Evolutionary conservation across 1,139 yeast species (phyloP).

Genomic region (Hanseniaspora sp.): DNA sequence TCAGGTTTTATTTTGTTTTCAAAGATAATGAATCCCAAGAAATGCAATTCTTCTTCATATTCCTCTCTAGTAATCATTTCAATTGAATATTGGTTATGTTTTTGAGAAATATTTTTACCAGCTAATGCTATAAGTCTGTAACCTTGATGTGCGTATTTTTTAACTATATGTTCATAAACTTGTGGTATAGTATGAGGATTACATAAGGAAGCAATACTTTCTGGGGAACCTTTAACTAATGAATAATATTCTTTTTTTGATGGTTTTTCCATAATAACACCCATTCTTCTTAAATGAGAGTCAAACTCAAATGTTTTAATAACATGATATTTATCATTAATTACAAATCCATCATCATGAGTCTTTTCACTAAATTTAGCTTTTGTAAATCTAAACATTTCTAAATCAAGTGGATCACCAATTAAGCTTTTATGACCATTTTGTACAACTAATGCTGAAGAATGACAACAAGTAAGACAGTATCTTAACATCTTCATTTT

Average conservation of each 20-base stretch:
- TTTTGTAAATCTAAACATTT: slow-evolving; percentile 81
- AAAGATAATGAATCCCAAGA: slow-evolving; percentile 81
- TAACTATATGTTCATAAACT: slow-evolving; percentile 61
- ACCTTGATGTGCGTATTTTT: slow-evolving; percentile 83
- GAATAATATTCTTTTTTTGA: slow-evolving; percentile 22
- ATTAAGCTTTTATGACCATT: slow-evolving; percentile 31
- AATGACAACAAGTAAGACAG: slow-evolving; percentile 77
- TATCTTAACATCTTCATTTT: slow-evolving; percentile 21
- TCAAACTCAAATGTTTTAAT: slow-evolving; percentile 73
- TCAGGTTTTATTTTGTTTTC: slow-evolving; percentile 76
- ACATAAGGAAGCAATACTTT: slow-evolving; percentile 77
- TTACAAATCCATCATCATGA: slow-evolving; percentile 24
- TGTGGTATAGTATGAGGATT: slow-evolving; percentile 56
- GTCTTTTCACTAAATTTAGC: slow-evolving; percentile 64
- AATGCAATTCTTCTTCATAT: slow-evolving; percentile 56
- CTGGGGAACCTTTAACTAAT: slow-evolving; percentile 94
- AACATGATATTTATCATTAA: slow-evolving; percentile 32
- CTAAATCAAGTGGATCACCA: slow-evolving; percentile 88
- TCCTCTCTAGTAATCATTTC: slow-evolving; percentile 43
- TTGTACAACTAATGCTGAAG: slow-evolving; percentile 62
- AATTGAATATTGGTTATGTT: slow-evolving; percentile 33
- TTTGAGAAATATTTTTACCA: slow-evolving; percentile 35
- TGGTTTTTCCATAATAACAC: slow-evolving; percentile 47
- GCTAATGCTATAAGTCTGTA: slow-evolving; percentile 94
- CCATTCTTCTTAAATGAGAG: slow-evolving; percentile 79